Conservation (phyloP, 2,329 filamentous ascomycete species). For the Drechslerella coelobrocha region DNA sequence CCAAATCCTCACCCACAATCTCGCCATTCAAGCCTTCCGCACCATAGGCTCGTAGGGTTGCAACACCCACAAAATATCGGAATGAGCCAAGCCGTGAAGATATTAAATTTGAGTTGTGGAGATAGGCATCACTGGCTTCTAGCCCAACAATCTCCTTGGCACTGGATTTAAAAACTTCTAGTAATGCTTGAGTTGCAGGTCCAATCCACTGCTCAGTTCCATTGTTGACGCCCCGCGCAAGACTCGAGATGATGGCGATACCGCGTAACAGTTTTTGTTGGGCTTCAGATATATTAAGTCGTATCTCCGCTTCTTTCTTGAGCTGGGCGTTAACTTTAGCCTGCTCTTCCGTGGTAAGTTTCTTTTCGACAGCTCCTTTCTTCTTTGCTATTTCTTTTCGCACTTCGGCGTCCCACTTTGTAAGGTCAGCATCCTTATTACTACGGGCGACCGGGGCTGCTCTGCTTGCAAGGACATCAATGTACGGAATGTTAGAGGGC, state of each 20-base stretch:
- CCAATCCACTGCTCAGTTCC: conserved; percentile 89
- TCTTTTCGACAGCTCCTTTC: conserved; percentile 82
- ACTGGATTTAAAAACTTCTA: conserved; percentile 78
- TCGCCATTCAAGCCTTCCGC: conserved; percentile 68
- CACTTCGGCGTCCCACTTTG: conserved; percentile 97
- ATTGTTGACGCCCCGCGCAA: conserved; percentile 86
- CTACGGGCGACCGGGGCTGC: conserved; percentile 61
- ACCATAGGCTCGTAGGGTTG: conserved; percentile 79
- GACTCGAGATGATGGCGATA: conserved; percentile 80
- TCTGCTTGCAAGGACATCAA: conserved; percentile 73
- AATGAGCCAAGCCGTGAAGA: conserved; percentile 76
- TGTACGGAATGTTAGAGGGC: conserved; percentile 82
- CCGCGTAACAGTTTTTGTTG: conserved; percentile 79
- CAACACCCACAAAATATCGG: conserved; percentile 83
- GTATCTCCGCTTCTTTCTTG: conserved; percentile 81
- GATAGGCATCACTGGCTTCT: conserved; percentile 76
- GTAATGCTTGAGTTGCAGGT: conserved; percentile 74
- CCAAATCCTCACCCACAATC: conserved; percentile 49
- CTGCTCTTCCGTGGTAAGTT: conserved; percentile 86
- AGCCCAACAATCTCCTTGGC: conserved; percentile 83
- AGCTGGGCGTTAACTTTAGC: conserved; percentile 90
- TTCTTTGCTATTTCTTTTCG: conserved; percentile 87
- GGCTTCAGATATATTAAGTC: conserved; percentile 72
- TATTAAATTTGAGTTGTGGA: conserved; percentile 77
- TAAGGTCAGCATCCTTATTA: conserved; percentile 85